Evolutionary conservation across 352 stramenopile species (phyloP), one percentile per base, ranked within the genome.

Genomic region (Pythium chondricola): DNA sequence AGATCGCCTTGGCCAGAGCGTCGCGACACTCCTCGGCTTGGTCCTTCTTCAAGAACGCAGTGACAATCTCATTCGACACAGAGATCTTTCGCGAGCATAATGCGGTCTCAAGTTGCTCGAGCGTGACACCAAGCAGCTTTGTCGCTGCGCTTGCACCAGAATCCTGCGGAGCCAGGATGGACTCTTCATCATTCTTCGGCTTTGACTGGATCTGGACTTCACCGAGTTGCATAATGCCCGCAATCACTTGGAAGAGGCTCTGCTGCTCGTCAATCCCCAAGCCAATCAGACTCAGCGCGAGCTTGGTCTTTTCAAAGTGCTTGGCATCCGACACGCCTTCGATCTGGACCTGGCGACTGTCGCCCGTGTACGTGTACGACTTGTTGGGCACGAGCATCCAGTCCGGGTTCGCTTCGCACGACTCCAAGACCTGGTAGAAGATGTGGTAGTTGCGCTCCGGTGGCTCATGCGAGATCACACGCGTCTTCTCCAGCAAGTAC

Each of bases 221-320:
- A 38, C 96, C 96, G 17, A 99, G 74, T 61, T 99, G 95, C 51
- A 99, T 65, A 30, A 99, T 78, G 48, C 92, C 96, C 4, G 80
- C 74, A 20, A 93, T 63, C n/a, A 89, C 65, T 50, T 85, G 60
- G 60, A 93, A 89, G 9, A 93, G 60, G 31, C 66, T 56, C 14
- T 57, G 39, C 32, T 90, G 78, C 21, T 74, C 66, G 17, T 88
- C 56, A 21, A 63, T 53, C 16, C 53, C 65, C 10, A 93, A 66
- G 24, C 80, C 79, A 54, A 93, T 76, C 16, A 86, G 66, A 30
- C 53, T 65, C 31, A 91, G 63, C 0, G 83, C 80, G 8, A 65
- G 64, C 50, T 73, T 73, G 8, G 83, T 93, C 18, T 66, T 65
- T 39, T 85, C 64, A 55, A 89, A 92, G 39, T 89, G 77, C 13